A percentile compares a stretch with the other conserved stretches of the same genome.
Conservation (phyloP, 2,329 filamentous ascomycete genomes). For the Phialemonium atrogriseum region DNA sequence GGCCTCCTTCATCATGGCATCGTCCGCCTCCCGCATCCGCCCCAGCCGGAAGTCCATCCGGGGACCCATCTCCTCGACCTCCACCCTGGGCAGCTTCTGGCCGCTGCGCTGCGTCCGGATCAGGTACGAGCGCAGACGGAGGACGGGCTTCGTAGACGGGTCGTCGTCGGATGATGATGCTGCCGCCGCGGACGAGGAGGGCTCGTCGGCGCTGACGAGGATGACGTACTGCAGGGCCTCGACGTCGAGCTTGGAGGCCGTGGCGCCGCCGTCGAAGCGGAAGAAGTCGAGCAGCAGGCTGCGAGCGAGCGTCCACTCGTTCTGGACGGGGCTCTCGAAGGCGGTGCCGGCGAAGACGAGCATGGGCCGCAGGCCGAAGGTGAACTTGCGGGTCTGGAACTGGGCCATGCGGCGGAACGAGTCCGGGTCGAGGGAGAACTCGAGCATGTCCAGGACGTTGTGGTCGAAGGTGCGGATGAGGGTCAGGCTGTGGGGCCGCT, state of each 20-base stretch:
- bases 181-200: slow-evolving; percentile 16
- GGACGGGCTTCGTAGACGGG: slow-evolving; percentile 37
- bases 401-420: slow-evolving; percentile 61
- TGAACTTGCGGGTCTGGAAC: slow-evolving; percentile 69
- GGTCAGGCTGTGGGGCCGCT: slow-evolving; percentile 86
- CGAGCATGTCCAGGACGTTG: slow-evolving; percentile 91
- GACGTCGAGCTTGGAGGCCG: slow-evolving; percentile 76
- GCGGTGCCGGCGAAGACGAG: slow-evolving; percentile 82
- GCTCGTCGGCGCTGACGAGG: slow-evolving; percentile 68
- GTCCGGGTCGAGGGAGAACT: slow-evolving; percentile 73
- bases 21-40: slow-evolving; percentile 69
- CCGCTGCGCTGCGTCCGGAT: slow-evolving; percentile 80
- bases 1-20: slow-evolving; percentile 76
- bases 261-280: slow-evolving; percentile 51
- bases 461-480: slow-evolving; percentile 74
- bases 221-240: slow-evolving; percentile 91
- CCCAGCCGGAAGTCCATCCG: slow-evolving; percentile 87
- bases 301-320: slow-evolving; percentile 80
- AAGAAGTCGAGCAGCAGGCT: slow-evolving; percentile 86
- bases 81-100: slow-evolving; percentile 79
- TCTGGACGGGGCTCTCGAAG: slow-evolving; percentile 73
- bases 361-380: slow-evolving; percentile 80
- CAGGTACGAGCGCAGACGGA: slow-evolving; percentile 72
- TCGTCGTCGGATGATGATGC: slow-evolving; percentile 18
- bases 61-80: slow-evolving; percentile 92